A percentile compares a stretch with the other conserved stretches of the same genome.
Conservation (phyloP, 73 alveolate species). For the Paramecium sexaurelia region DNA sequence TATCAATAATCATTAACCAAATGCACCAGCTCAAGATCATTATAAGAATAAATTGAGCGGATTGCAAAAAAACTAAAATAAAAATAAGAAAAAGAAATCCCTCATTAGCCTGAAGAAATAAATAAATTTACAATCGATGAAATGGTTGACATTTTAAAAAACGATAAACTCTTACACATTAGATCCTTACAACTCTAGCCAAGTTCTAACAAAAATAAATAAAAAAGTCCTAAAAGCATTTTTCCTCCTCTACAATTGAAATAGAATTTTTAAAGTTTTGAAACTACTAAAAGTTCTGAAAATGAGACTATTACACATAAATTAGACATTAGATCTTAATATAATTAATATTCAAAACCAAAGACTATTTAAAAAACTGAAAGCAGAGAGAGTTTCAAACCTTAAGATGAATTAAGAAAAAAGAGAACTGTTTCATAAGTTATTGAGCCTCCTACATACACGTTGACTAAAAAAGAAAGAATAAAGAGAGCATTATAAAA, state of each 20-base stretch:
- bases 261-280: constrained; percentile 10
- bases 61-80: not conserved
- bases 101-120: not conserved
- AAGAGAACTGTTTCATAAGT: not conserved
- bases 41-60: constrained; percentile 1
- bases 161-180: not conserved
- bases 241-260: not conserved
- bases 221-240: not conserved
- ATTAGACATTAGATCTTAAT: not conserved
- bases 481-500: not conserved
- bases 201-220: not conserved
- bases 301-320: not conserved
- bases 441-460: not conserved
- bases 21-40: constrained; percentile 17
- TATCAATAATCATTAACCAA: not conserved
- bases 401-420: not conserved
- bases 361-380: not conserved
- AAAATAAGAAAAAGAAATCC: not conserved
- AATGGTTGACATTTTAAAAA: not conserved
- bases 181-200: not conserved
- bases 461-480: constrained; percentile 7
- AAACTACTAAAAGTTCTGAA: constrained; percentile 10
- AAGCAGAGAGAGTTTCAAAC: not conserved
- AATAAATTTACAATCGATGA: not conserved
- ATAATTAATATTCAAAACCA: not conserved